Evolutionary conservation across 805 yeast genomes (phyloP), one percentile per base, ranked within the genome.

Genomic region (Lachancea waltii): DNA sequence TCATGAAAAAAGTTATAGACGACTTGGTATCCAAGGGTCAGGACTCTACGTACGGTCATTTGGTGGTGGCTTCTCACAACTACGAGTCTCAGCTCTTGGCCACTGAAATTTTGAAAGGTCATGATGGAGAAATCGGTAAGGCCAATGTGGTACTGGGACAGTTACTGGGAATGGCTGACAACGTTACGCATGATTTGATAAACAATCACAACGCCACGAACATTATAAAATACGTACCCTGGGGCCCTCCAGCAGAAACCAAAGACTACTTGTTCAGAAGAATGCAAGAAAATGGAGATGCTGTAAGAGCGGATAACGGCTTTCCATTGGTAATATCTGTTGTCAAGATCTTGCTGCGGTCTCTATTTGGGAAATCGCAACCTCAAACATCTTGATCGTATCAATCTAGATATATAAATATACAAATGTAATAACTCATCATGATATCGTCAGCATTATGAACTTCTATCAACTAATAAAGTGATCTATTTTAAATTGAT

Each of bases 201-300:
- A 64, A 70, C 28, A 69, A 77, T 33, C 75, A 82, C 48, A 69
- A 75, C 31, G 83, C 75, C 31, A 76, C 72, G 44, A 85, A 85
- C 54, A 80, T 89, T 38, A 80, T 90, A 64, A 90, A 90, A 65
- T 89, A 90, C 58, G 96, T 89, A 45, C 95, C 97, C 13, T 89
- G 97, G 97, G 97, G 97, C 7, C 97, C 97, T 23, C 94, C 95
- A 40, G 64, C 77, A 49, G 97, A 90, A 65, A 87, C 96, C 42
- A 86, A 85, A 66, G 95, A 85, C 50, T 89, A 89, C 58, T 65
- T 89, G 44, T 68, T 80, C 45, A 79, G 97, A 69, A 77, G 97
- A 65, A 69, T 89, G 45, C 96, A 89, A 66, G 97, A 89, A 66
- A 89, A 89, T 57, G 96, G 96, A 17, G 96, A 89, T 62, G 95